These are phyloP conservation scores for Cicer arietinum DNA, from an alignment of 306 rosid species.

Conservation along the genomic window DNA sequence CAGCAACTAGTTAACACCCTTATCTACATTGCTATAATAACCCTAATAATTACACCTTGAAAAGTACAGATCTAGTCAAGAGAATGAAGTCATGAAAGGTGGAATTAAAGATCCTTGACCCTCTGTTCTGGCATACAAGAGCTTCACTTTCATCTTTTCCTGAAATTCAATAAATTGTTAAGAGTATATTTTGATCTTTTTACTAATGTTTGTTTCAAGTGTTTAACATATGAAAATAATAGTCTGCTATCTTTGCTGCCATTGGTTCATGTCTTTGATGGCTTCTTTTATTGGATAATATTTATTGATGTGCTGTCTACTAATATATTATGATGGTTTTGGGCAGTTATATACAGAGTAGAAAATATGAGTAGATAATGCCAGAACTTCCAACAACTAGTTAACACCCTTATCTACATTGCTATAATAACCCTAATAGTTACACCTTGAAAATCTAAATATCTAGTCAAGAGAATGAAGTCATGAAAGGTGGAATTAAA, in stretches of 20 bases:
- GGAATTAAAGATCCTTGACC: conserved; percentile 99
- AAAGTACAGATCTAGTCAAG: conserved; percentile 34
- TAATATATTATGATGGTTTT: too few species aligned
- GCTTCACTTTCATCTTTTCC: conserved; percentile 93
- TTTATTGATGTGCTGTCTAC: too few species aligned
- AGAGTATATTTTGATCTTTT: not conserved
- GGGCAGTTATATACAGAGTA: too few species aligned
- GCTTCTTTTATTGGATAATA: too few species aligned
- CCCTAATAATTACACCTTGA: conserved; percentile 30
- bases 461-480: conserved; percentile 30
- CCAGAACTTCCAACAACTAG: too few species aligned
- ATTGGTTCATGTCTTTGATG: too few species aligned
- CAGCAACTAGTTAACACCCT: too few species aligned
- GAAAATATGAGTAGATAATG: too few species aligned
- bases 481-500: conserved; percentile 95
- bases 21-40: not conserved
- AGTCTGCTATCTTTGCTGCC: too few species aligned
- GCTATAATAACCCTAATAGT: conserved; percentile 63
- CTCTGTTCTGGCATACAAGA: conserved; percentile 87
- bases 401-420: too few species aligned
- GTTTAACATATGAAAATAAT: too few species aligned
- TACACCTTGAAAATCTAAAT: conserved; percentile 64
- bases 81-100: conserved; percentile 69
- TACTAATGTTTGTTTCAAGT: too few species aligned
- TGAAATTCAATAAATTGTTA: conserved; percentile 50